phyloP scores from a whole-genome alignment of 169 alveolate genomes.

The Cytauxzoon felis region DNA sequence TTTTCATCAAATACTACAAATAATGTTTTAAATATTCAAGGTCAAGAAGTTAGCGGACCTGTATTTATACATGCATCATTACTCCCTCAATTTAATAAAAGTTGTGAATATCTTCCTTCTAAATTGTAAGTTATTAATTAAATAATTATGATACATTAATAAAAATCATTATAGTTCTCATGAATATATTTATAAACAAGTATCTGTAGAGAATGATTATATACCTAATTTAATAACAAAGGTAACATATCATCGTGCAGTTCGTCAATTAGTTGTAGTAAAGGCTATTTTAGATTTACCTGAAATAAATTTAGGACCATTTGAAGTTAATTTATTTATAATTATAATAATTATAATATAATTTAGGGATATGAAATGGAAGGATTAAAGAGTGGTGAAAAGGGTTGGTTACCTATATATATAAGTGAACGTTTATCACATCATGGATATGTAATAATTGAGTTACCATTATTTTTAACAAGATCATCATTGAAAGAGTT shows the following conservation, averaged over 20 bases:
- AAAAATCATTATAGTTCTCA: not conserved
- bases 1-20: conserved; percentile 2
- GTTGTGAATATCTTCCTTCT: conserved; percentile 49
- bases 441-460: conserved; percentile 67
- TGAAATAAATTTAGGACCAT: conserved; percentile 50
- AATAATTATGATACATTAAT: not conserved
- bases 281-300: conserved; percentile 73
- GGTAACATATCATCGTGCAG: conserved; percentile 57
- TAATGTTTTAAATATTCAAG: conserved; percentile 15
- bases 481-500: conserved; percentile 38
- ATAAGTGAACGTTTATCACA: conserved; percentile 69
- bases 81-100: conserved; percentile 8
- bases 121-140: not conserved
- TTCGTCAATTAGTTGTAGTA: conserved; percentile 64
- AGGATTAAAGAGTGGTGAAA: conserved; percentile 71
- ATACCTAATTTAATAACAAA: conserved; percentile 40
- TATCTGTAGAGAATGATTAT: conserved; percentile 36
- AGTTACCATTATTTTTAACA: conserved; percentile 65
- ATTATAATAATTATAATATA: not conserved
- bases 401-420: conserved; percentile 73
- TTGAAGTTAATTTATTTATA: conserved; percentile 37
- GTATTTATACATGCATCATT: conserved; percentile 39
- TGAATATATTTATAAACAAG: conserved; percentile 14
- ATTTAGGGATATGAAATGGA: conserved; percentile 62
- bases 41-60: conserved; percentile 12